Evolutionary conservation across 2,329 filamentous ascomycete species (phyloP).

Genomic region (Penicillium sp.): DNA sequence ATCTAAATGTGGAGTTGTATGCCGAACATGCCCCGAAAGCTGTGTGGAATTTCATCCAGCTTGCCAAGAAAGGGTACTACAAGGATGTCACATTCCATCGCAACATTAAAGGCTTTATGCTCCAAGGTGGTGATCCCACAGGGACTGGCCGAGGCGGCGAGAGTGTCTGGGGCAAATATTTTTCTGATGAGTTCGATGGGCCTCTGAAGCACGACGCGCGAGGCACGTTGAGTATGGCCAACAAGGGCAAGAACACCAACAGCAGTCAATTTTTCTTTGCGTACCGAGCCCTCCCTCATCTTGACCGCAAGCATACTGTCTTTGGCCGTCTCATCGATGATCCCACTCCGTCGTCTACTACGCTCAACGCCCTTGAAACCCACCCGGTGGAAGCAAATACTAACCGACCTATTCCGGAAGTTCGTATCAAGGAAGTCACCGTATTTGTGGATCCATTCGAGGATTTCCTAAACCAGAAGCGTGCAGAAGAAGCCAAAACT

Average conservation of each 20-base stretch:
- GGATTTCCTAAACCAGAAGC: conserved; percentile 79
- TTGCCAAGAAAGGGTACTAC: conserved; percentile 91
- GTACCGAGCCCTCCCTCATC: conserved; percentile 79
- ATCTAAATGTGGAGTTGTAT: conserved; percentile 84
- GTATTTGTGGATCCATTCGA: conserved; percentile 94
- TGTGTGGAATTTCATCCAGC: conserved; percentile 93
- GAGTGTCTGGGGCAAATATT: conserved; percentile 92
- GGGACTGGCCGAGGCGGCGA: conserved; percentile 88
- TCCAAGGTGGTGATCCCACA: conserved; percentile 92
- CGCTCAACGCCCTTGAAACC: conserved; percentile 72
- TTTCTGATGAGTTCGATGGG: conserved; percentile 89
- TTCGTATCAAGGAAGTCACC: conserved; percentile 77
- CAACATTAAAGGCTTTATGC: conserved; percentile 96
- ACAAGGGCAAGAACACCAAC: conserved; percentile 98
- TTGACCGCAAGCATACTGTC: conserved; percentile 96
- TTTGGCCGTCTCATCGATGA: conserved; percentile 83
- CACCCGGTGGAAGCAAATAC: conserved; percentile 70
- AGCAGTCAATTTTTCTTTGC: conserved; percentile 93
- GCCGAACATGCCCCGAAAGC: conserved; percentile 89
- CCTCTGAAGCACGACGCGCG: conserved; percentile 79
- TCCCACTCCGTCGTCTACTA: conserved; percentile 45
- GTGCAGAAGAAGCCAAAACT: conserved; percentile 61
- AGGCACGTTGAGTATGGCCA: conserved; percentile 90
- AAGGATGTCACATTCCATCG: conserved; percentile 81
- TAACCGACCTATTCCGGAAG: conserved; percentile 73